Conservation (phyloP, 1,284 basidiomycete species). For the Coriolopsis trogii region DNA sequence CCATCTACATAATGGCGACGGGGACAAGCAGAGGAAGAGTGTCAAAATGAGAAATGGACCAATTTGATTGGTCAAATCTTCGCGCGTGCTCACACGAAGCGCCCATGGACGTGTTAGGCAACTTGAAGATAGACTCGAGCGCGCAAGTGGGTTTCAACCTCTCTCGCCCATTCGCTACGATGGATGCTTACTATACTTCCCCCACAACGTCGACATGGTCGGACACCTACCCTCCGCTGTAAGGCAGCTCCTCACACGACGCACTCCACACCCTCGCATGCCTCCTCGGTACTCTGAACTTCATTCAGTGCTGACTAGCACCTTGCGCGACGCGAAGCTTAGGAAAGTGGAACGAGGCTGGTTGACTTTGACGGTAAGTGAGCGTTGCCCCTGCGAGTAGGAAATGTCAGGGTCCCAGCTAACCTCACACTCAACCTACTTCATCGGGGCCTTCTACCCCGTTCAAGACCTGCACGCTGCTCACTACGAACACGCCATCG, state of each 20-base stretch:
- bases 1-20: no score
- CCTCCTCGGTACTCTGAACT: slow-evolving; percentile 59
- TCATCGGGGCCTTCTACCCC: not conserved
- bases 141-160: no score
- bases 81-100: no score
- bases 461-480: slow-evolving; percentile 75
- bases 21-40: no score
- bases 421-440: no score
- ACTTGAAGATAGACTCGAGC: no score
- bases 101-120: no score
- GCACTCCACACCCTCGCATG: slow-evolving; percentile 63
- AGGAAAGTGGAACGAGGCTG: slow-evolving; percentile 77
- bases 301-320: slow-evolving; percentile 57
- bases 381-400: not conserved
- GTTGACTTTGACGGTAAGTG: slow-evolving; percentile 77
- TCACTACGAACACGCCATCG: slow-evolving; percentile 84
- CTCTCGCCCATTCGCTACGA: no score
- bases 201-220: slow-evolving; percentile 37
- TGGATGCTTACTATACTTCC: no score
- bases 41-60: no score
- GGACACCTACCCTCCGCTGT: slow-evolving; percentile 52
- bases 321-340: slow-evolving; percentile 63
- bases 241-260: slow-evolving; percentile 75
- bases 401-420: no score
- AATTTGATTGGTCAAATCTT: no score